A percentile compares a stretch with the other conserved stretches of the same genome.
Conservation (phyloP, 345 rosid species). For the Punica granatum region DNA sequence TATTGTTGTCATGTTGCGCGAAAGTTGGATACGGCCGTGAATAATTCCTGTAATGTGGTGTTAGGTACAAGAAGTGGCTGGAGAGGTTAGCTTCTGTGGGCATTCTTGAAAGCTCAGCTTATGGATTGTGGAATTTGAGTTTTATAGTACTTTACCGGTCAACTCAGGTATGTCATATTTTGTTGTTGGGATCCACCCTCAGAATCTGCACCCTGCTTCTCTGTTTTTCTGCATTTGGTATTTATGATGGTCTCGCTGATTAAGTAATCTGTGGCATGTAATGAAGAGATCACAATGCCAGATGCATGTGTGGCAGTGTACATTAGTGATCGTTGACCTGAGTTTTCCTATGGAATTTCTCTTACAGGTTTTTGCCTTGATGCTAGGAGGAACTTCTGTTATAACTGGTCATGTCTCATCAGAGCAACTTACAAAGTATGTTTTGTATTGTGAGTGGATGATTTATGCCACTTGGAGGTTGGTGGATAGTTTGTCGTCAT, state of each 20-base stretch:
- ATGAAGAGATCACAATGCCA: neutral
- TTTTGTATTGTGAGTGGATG: conserved; percentile 47
- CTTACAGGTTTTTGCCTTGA: conserved; percentile 31
- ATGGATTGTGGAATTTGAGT: conserved; percentile 41
- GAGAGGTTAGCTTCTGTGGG: conserved; percentile 30
- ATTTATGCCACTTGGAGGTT: conserved; percentile 52
- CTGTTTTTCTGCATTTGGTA: neutral
- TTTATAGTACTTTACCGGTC: conserved; percentile 37
- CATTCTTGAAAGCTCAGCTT: conserved; percentile 30
- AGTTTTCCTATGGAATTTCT: conserved; percentile 1
- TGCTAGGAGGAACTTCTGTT: conserved; percentile 40
- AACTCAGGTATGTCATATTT: conserved; percentile 30
- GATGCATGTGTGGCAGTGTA: neutral
- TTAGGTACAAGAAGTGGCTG: conserved; percentile 43
- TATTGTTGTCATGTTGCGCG: neutral
- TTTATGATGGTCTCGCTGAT: neutral
- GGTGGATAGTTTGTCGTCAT: conserved; percentile 32
- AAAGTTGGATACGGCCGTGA: neutral
- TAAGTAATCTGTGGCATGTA: neutral
- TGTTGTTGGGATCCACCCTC: neutral
- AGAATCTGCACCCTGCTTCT: neutral
- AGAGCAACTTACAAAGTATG: conserved; percentile 41
- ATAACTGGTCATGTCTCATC: conserved; percentile 26
- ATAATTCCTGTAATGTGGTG: conserved; percentile 8
- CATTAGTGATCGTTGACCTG: neutral